Conservation (phyloP, 2,329 filamentous ascomycete species). For the Beauveria sp. region DNA sequence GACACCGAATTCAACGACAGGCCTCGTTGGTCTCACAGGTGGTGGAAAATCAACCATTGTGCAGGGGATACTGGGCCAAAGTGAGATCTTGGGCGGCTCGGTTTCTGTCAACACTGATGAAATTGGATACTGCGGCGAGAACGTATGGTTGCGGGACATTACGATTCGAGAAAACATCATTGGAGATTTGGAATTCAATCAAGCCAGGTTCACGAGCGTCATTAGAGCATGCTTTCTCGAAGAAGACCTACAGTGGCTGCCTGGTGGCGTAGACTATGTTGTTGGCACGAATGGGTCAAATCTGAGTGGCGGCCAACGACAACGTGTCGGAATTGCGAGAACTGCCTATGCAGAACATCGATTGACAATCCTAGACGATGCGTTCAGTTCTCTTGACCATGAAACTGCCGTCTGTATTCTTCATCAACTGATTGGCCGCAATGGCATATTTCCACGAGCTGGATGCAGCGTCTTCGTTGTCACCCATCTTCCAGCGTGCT, state of each 20-base stretch:
- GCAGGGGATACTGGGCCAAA: neutral
- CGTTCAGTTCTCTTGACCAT: neutral
- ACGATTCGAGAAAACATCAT: neutral
- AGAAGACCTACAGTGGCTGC: neutral
- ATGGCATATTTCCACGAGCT: neutral
- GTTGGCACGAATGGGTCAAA: neutral
- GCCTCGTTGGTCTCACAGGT: neutral
- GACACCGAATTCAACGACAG: neutral
- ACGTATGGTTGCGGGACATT: neutral
- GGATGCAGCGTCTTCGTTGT: neutral
- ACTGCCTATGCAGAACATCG: neutral
- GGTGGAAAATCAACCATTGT: neutral
- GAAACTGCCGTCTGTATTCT: neutral
- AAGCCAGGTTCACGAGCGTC: neutral
- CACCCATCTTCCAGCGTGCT: neutral
- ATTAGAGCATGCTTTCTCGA: neutral
- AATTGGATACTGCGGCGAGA: neutral
- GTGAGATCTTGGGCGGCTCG: neutral
- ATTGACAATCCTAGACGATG: neutral
- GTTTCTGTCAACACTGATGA: neutral
- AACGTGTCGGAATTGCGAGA: neutral
- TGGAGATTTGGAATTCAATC: neutral
- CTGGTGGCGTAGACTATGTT: neutral
- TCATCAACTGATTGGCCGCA: neutral
- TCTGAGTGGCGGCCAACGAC: neutral